Base-by-base conservation (phyloP, 2,329 filamentous ascomycete genomes). In the Exophiala phaeomuriformis region DNA sequence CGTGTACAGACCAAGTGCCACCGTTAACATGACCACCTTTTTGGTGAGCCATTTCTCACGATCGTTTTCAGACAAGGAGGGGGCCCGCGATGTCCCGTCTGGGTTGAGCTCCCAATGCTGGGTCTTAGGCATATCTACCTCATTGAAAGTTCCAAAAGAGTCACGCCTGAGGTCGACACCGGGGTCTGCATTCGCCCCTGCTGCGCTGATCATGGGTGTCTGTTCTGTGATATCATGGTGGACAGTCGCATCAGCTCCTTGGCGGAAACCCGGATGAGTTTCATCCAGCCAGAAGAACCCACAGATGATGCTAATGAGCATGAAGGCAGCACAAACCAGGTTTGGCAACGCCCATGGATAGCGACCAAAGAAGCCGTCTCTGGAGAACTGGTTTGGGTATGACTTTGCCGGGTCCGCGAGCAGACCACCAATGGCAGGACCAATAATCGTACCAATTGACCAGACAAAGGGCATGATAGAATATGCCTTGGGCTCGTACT, bases 401-500 rank as follows among this genome's bases (percentile, higher is more conserved):
- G 83, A 83, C 35, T 80, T 74, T 57, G 83, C 79, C 29, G 91
- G 90, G 61, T 88, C 83, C 55, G 90, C 86, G 67, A 95, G 89
- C 51, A 85, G 81, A 33, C 91, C 91, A 55, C 91, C 91, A 60
- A 96, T 89, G 4, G 86, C 87, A 58, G 90, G 87, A 0, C 90
- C 90, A 49, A 95, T 77, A 59, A 95, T 95, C 6, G 88, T 94
- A 28, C 90, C 90, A 49, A 95, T 84, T 44, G 81, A 85, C 90
- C 90, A 96, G 5, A 95, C 86, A 65, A 95, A 95, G 0, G 90
- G 90, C 88, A 96, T 95, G 42, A 95, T 81, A 2, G 89, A 83
- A 68, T 90, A 95, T 30, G 90, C 90, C 57, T 85, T 82, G 54
- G 89, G 88, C 71, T 95, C 89, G 70, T 94, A 88, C 64, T 90